Percentiles rank a stretch among this genome's conserved stretches.
phyloP scores from a whole-genome alignment of 805 yeast species.

The Saccharomycopsis vini region DNA sequence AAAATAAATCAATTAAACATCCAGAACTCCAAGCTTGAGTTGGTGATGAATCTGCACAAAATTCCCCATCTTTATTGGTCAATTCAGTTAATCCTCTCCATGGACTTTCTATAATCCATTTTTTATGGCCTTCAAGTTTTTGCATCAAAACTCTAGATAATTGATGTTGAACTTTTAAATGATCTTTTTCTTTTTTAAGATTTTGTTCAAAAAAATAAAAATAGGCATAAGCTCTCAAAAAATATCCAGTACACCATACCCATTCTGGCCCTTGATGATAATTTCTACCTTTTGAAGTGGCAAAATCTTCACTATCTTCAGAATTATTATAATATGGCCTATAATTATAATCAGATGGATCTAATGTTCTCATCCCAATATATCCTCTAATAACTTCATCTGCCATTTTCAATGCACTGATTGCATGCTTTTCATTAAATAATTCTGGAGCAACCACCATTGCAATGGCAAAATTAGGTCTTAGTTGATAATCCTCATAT shows the following conservation, averaged over 20 bases:
- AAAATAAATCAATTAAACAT: constrained; percentile 71
- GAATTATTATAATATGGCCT: constrained; percentile 81
- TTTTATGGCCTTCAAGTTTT: constrained; percentile 54
- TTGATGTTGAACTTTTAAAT: constrained; percentile 30
- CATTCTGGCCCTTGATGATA: constrained; percentile 99
- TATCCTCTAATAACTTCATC: constrained; percentile 78
- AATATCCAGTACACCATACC: constrained; percentile 90
- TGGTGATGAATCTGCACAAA: constrained; percentile 83
- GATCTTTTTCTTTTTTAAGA: constrained; percentile 26
- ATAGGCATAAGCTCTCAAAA: constrained; percentile 63
- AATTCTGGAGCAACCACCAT: constrained; percentile 93
- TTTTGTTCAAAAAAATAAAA: constrained; percentile 38
- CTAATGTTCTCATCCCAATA: constrained; percentile 83
- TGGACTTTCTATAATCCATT: constrained; percentile 63
- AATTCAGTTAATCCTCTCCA: constrained; percentile 95
- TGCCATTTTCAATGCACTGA: constrained; percentile 58
- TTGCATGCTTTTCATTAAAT: constrained; percentile 54
- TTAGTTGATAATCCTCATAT: constrained; percentile 85
- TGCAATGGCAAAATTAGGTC: constrained; percentile 90
- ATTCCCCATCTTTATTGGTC: constrained; percentile 77
- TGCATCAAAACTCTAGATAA: constrained; percentile 50
- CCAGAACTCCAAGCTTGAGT: constrained; percentile 96
- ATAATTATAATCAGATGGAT: constrained; percentile 87
- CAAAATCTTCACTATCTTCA: constrained; percentile 76
- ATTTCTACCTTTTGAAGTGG: constrained; percentile 90